Evolutionary conservation across 2,329 filamentous ascomycete species (phyloP), one percentile per base, ranked within the genome.

Genomic region (Elsinoe perseae): DNA sequence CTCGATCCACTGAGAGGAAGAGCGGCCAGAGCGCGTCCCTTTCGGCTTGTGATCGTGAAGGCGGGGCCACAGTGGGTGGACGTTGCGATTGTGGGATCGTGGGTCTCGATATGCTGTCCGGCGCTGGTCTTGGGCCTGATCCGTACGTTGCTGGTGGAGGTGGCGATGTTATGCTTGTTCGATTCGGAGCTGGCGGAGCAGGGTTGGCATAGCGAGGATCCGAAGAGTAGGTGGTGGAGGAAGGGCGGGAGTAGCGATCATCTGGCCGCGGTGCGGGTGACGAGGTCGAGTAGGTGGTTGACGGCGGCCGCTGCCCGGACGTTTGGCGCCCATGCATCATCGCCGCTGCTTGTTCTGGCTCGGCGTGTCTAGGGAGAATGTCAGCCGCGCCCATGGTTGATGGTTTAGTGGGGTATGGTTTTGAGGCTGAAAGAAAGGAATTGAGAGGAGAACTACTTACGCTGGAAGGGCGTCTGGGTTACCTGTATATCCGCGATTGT

Each of bases 401-500:
- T 43, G 2, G 23, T 40, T 73, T n/a, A 23, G 3, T 50, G 53
- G 40, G 56, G 50, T 6, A 10, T 10, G 25, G 14, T 36, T 18
- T 20, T 42, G 16, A 30, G 27, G 34, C 50, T 46, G 36, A 36
- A 36, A 36, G 32, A 14, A 12, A 14, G 52, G 34, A 56, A n/a
- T n/a, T 34, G 40, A 50, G 18, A 38, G 21, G 50, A 44, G 25
- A 18, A 23, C 38, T 42, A 74, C 85, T 75, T 79, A 93, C 87
- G 89, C 89, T 69, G 92, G 92, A 61, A 98, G 83, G 69, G 90
- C 88, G 77, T 98, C 92, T 30, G 91, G 91, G 72, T 98, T 95
- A 44, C 59, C 57, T 53, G 55, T 44, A 76, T 90, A 93, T 56
- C 86, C 82, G 71, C 84, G 84, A 74, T 95, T 95, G 79, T 97